These are phyloP conservation scores for Cicer cuneatum DNA, from an alignment of 306 rosid genomes.

Conservation along the genomic window DNA sequence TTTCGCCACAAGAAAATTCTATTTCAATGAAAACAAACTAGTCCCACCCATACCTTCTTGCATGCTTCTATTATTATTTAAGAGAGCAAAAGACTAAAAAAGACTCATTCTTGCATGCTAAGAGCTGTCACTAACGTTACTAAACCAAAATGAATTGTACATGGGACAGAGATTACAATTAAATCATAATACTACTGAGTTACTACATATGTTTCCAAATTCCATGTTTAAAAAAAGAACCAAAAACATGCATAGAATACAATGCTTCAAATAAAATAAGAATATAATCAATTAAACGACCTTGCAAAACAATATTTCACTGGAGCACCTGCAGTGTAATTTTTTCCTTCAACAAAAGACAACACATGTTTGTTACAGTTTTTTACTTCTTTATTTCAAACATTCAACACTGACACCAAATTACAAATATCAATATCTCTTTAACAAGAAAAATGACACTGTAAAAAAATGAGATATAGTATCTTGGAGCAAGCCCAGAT, in stretches of 20 bases:
- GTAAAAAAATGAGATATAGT: slow-evolving; percentile 25
- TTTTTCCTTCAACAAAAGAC: slow-evolving; percentile 13
- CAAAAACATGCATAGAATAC: not conserved
- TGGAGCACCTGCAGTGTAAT: not conserved
- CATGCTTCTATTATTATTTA: slow-evolving; percentile 5
- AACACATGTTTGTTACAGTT: not conserved
- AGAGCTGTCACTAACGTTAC: slow-evolving; percentile 20
- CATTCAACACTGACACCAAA: slow-evolving; percentile 23
- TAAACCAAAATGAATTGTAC: slow-evolving; percentile 20
- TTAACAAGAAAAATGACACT: slow-evolving; percentile 1
- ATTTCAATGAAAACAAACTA: slow-evolving; percentile 12
- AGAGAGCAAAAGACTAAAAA: slow-evolving; percentile 35
- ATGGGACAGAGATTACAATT: slow-evolving; percentile 7
- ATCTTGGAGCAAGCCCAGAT: slow-evolving; percentile 23
- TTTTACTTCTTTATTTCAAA: not conserved
- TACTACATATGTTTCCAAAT: not conserved
- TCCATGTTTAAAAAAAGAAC: not conserved
- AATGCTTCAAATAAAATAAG: not conserved
- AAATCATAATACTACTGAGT: not conserved
- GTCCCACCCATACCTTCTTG: slow-evolving; percentile 19
- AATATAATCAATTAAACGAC: slow-evolving; percentile 18
- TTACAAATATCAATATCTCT: slow-evolving; percentile 35
- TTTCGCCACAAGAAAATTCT: not conserved
- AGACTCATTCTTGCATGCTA: not conserved
- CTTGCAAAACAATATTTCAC: not conserved